phyloP scores from a whole-genome alignment of 768 basidiomycete genomes.

The Boletus pseudo-olivaceus region DNA sequence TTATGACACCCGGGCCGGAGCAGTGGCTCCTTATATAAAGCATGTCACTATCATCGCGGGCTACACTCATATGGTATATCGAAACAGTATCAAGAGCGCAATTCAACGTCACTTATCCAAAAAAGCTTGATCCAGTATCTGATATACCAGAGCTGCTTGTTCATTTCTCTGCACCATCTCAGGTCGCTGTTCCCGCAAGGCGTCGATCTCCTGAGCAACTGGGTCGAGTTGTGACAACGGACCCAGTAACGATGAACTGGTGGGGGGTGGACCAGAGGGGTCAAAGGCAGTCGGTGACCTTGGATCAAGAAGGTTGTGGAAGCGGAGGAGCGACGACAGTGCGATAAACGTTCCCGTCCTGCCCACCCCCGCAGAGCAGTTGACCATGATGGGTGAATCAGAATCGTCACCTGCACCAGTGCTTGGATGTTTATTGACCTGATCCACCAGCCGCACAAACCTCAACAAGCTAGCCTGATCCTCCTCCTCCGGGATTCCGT shows the following conservation, averaged over 20 bases:
- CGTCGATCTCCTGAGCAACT: constrained; percentile 71
- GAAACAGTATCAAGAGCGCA: neutral
- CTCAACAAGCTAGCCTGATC: constrained; percentile 57
- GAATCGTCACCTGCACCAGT: constrained; percentile 35
- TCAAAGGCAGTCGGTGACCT: constrained; percentile 22
- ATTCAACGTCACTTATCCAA: constrained; percentile 4
- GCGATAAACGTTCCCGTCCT: constrained; percentile 86
- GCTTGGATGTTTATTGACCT: constrained; percentile 48
- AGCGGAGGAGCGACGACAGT: constrained; percentile 71
- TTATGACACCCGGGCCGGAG: no score
- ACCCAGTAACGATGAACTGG: constrained; percentile 55
- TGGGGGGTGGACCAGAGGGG: constrained; percentile 19
- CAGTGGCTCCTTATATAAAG: no score
- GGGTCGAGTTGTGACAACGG: constrained; percentile 51
- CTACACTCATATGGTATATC: no score
- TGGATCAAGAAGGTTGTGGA: constrained; percentile 43
- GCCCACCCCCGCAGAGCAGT: constrained; percentile 87
- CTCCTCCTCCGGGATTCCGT: constrained; percentile 67
- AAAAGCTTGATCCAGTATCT: constrained; percentile 41
- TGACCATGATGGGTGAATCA: constrained; percentile 76
- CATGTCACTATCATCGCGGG: no score
- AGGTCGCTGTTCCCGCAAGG: constrained; percentile 73
- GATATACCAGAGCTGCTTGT: constrained; percentile 64
- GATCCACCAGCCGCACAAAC: constrained; percentile 65
- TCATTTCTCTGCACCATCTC: constrained; percentile 77